These are phyloP conservation scores for Coniferiporia weirii DNA, from an alignment of 1,284 basidiomycete species.

Conservation along the genomic window DNA sequence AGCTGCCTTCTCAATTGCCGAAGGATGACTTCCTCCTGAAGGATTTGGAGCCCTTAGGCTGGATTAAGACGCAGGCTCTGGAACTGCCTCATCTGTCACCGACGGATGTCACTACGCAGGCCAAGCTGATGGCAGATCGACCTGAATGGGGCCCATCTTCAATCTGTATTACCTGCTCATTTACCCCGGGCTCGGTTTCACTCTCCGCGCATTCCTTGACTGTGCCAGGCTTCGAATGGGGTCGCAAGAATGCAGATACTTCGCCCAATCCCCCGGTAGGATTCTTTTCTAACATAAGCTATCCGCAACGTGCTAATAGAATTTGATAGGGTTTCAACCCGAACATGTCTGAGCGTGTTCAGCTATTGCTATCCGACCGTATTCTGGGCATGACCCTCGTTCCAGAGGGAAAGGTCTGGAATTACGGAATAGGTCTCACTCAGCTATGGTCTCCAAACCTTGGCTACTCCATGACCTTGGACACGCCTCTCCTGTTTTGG, in stretches of 20 bases:
- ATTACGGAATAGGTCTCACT: conserved; percentile 88
- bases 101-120: conserved; percentile 92
- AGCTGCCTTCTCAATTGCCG: conserved; percentile 82
- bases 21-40: conserved; percentile 93
- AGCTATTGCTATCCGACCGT: conserved; percentile 91
- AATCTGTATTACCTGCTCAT: conserved; percentile 92
- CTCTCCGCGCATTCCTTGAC: conserved; percentile 89
- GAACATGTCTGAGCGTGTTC: conserved; percentile 96
- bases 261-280: conserved; percentile 74
- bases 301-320: conserved; percentile 20
- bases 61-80: conserved; percentile 94
- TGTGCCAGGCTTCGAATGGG: conserved; percentile 96
- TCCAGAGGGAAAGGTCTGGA: conserved; percentile 90
- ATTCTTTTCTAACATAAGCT: conserved; percentile 18
- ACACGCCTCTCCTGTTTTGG: conserved; percentile 94
- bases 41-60: conserved; percentile 93
- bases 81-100: conserved; percentile 92
- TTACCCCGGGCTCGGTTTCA: conserved; percentile 97
- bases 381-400: conserved; percentile 89
- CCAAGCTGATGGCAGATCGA: conserved; percentile 94
- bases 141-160: conserved; percentile 92
- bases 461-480: conserved; percentile 83
- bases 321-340: conserved; percentile 78
- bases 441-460: conserved; percentile 87
- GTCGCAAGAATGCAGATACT: conserved; percentile 85